Percentiles rank a stretch among this genome's conserved stretches.
These are phyloP conservation scores for Saturnispora galanensis DNA, from an alignment of 805 yeast species.

Conservation along the genomic window DNA sequence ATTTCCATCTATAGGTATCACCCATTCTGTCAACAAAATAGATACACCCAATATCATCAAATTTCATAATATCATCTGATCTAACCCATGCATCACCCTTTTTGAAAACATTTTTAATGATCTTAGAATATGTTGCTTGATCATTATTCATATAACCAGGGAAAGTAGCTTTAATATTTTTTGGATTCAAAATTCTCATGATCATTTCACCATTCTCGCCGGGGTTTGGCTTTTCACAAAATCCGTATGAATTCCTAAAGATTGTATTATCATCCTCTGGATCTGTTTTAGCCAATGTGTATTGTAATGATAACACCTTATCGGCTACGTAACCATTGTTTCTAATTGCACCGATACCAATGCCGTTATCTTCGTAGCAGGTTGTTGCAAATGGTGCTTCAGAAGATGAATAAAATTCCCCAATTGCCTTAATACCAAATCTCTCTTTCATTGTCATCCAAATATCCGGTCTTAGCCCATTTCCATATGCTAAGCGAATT, in stretches of 20 bases:
- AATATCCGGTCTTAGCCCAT: slow-evolving; percentile 82
- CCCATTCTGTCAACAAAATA: slow-evolving; percentile 90
- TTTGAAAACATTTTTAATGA: slow-evolving; percentile 60
- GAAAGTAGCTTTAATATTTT: slow-evolving; percentile 62
- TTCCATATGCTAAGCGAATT: slow-evolving; percentile 72
- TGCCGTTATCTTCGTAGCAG: slow-evolving; percentile 46
- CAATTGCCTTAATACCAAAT: slow-evolving; percentile 65
- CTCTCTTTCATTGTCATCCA: slow-evolving; percentile 75
- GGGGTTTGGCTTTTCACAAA: slow-evolving; percentile 41
- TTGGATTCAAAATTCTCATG: slow-evolving; percentile 56
- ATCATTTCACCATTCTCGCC: slow-evolving; percentile 83
- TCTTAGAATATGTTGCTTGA: slow-evolving; percentile 68
- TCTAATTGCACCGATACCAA: slow-evolving; percentile 83
- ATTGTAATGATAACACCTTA: slow-evolving; percentile 40
- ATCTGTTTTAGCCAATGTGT: slow-evolving; percentile 62
- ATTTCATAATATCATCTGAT: slow-evolving; percentile 71
- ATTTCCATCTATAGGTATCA: slow-evolving; percentile 94
- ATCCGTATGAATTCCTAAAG: slow-evolving; percentile 61
- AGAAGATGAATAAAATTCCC: slow-evolving; percentile 90
- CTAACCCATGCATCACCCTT: slow-evolving; percentile 90
- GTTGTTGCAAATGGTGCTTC: slow-evolving; percentile 88
- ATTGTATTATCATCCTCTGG: slow-evolving; percentile 67
- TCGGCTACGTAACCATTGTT: slow-evolving; percentile 70
- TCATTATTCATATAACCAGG: slow-evolving; percentile 85
- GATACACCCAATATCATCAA: slow-evolving; percentile 58